Evolutionary conservation across 805 yeast genomes (phyloP), one percentile per base, ranked within the genome.

Genomic region (Saccharomycopsis sp.): DNA sequence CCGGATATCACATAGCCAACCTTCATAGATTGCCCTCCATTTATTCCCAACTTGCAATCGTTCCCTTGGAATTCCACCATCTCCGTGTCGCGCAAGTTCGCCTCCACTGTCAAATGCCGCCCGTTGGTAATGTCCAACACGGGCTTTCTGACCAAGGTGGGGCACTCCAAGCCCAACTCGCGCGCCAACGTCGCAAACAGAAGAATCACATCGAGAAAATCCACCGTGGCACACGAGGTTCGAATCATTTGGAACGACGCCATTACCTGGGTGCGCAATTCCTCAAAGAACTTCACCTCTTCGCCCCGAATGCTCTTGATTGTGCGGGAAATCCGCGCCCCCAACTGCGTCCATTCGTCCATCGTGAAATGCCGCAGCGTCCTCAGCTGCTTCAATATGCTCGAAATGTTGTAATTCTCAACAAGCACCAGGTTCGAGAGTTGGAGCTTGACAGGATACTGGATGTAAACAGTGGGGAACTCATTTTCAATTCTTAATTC

Each of bases 91-190:
- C 62, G 67, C 41, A 83, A 61, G 1, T 85, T 84, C 25, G 77
- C 73, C 53, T 89, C 96, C 2, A 89, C 97, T 12, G 86, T 87
- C 10, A 84, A 54, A 57, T 92, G 97, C 22, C 96, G 65, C 0
- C 97, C 97, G 1, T 66, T 71, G 1, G 53, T 53, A 7, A 87
- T 71, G 0, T 68, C 62, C 4, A 80, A 62, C 15, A 55, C 60
- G 0, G 67, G 62, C 2, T 72, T 62, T 2, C 69, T 59, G 23
- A 70, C 69, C 17, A 89, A 61, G 7, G 51, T 61, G 0, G 98
- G 98, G 39, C 84, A 62, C 0, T 71, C 75, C 35, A 87, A 66
- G 23, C 71, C 62, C 46, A 71, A 72, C 50, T 85, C 95, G n/a
- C 59, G 55, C 0, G 96, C 80, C 12, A 88, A 59, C 0, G 62